Evolutionary conservation across 2,329 filamentous ascomycete species (phyloP).

Genomic region (Diaporthe sp.): DNA sequence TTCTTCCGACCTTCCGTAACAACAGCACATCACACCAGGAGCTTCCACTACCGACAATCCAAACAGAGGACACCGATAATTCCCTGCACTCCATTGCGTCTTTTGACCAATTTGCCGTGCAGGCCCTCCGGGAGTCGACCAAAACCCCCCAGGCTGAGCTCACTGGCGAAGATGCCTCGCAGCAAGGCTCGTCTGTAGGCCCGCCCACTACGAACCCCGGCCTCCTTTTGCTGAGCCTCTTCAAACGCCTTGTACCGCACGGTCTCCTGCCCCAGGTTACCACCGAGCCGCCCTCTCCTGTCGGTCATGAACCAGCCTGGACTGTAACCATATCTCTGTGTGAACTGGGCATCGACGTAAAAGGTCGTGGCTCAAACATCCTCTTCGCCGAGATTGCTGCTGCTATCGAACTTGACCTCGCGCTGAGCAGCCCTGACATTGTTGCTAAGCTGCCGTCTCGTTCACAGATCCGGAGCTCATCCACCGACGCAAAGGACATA

Average conservation of each 20-base stretch:
- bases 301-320: not conserved
- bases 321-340: slow-evolving; percentile 12
- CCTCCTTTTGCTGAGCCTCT: not conserved
- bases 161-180: not conserved
- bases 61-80: not conserved
- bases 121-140: not conserved
- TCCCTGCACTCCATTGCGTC: not conserved
- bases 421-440: not conserved
- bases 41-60: not conserved
- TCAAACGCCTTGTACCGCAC: not conserved
- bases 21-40: not conserved
- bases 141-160: not conserved
- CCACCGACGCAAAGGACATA: not conserved
- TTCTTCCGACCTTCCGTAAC: not conserved
- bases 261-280: slow-evolving; percentile 26
- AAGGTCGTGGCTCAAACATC: not conserved
- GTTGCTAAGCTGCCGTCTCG: not conserved
- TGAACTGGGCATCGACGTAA: slow-evolving; percentile 13
- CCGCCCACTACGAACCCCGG: not conserved
- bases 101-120: not conserved
- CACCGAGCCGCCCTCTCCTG: not conserved
- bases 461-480: not conserved
- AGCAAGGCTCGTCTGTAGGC: not conserved
- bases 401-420: slow-evolving; percentile 12
- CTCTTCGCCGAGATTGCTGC: slow-evolving; percentile 25